Base-by-base conservation (phyloP, 2,329 filamentous ascomycete species). In the Exophiala bonariae region DNA sequence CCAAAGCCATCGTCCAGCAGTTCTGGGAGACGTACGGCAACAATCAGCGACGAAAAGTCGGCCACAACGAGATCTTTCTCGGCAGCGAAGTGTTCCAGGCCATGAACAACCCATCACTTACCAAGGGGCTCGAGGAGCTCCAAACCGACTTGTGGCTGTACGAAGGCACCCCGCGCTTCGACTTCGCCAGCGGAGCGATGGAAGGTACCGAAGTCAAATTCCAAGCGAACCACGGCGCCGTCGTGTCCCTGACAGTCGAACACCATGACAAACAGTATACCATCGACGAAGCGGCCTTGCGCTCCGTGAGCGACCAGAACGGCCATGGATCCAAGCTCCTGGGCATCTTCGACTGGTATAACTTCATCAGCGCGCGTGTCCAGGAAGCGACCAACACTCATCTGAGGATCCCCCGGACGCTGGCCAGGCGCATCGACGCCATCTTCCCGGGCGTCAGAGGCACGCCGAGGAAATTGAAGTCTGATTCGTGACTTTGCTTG, bases 101-200 rank as follows among this genome's bases (percentile, higher is more conserved):
- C 13, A 18, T 44, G 13, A 26, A 26, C 16, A 52, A 54, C 32
- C 40, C 43, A 17, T 35, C 37, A 2, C 46, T 59, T 17, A 42
- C 50, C 16, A 17, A 31, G 3, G 56, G 55, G 20, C 41, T 56
- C 14, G 22, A 42, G 8, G 57, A 59, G 41, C 40, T 59, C 18
- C 41, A 22, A 16, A 56, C 57, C 9, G 34, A 50, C n/a, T 35
- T 35, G 10, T 59, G 57, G 57, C 43, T 49, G 4, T 59, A 56
- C 37, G 48, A 49, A 32, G 52, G 56, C 37, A 59, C 57, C 2
- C 57, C 57, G 6, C 39, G 46, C 16, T 59, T 59, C 45, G 50
- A 56, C 2, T 59, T 56, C 11, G 22, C 32, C 31, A 54, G 47
- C 22, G 44, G 35, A 20, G 36, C 49, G 37, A 36, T 54, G 16